phyloP scores from a whole-genome alignment of 1,284 basidiomycete species.

The Papiliotrema laurentii region DNA sequence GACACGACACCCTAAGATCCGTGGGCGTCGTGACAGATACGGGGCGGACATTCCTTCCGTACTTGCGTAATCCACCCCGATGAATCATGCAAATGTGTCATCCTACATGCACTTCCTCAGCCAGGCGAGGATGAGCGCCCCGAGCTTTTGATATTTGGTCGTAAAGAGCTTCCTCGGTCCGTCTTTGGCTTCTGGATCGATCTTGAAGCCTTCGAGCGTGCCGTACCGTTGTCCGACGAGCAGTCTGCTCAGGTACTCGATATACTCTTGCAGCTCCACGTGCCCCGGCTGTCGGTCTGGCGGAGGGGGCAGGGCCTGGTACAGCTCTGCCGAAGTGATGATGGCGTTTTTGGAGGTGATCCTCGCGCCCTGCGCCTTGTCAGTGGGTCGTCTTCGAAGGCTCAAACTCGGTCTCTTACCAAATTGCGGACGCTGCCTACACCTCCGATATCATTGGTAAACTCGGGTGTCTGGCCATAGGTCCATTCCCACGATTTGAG shows the following conservation, averaged over 20 bases:
- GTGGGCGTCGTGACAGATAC: constrained; percentile 49
- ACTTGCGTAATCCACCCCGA: no score
- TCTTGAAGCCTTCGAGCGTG: constrained; percentile 40
- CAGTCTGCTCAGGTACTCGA: constrained; percentile 30
- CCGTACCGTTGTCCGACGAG: constrained; percentile 45
- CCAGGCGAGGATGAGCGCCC: constrained; percentile 40
- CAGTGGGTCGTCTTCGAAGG: no score
- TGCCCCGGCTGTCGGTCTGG: no score
- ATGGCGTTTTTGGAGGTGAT: constrained; percentile 52
- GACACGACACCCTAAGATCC: constrained; percentile 36
- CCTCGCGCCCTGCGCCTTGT: no score
- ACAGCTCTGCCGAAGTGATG: no score
- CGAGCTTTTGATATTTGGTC: constrained; percentile 14
- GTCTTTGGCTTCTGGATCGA: no score
- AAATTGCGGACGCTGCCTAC: constrained; percentile 30
- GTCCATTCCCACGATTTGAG: constrained; percentile 80
- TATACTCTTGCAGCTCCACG: constrained; percentile 30
- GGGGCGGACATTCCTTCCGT: constrained; percentile 36
- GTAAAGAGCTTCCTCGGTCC: no score
- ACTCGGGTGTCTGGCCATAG: constrained; percentile 92
- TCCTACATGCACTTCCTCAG: constrained; percentile 39
- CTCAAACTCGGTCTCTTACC: no score
- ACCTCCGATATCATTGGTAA: constrained; percentile 52
- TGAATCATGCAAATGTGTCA: no score
- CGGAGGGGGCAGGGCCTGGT: no score